Evolutionary conservation across 129 eudicot species (phyloP).

Genomic region (Glebionis coronaria): DNA sequence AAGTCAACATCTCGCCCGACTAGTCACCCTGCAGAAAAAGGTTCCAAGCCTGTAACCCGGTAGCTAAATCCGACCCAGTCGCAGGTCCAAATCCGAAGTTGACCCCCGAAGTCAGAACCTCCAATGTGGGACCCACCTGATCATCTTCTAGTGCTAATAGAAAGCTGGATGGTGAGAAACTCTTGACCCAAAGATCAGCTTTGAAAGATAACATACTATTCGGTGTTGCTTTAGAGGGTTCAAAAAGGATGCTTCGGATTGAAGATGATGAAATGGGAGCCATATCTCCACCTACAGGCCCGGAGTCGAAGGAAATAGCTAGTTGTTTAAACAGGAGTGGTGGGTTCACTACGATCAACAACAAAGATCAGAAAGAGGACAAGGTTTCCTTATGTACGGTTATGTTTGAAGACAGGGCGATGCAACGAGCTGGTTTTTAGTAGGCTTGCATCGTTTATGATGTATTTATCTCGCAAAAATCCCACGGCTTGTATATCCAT

Average conservation of each 20-base stretch:
- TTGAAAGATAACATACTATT: slow-evolving; percentile 75
- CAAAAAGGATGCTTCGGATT: slow-evolving; percentile 64
- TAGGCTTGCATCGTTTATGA: slow-evolving; percentile 42
- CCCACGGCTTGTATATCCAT: slow-evolving; percentile 27
- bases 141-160: background rate
- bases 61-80: slow-evolving; percentile 16
- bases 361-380: slow-evolving; percentile 49
- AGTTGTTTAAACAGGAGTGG: slow-evolving; percentile 33
- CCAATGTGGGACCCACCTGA: background rate
- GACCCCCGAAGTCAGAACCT: slow-evolving; percentile 25
- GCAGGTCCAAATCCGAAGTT: slow-evolving; percentile 28
- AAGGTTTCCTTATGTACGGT: slow-evolving; percentile 20
- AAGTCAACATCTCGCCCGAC: slow-evolving; percentile 42
- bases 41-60: slow-evolving; percentile 20
- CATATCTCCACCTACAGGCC: no score
- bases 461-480: slow-evolving; percentile 17
- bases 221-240: slow-evolving; percentile 83
- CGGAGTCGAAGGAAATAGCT: no score
- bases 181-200: slow-evolving; percentile 17
- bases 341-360: slow-evolving; percentile 17
- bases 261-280: slow-evolving; percentile 72
- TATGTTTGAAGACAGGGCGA: slow-evolving; percentile 2
- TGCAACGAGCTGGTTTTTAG: slow-evolving; percentile 42
- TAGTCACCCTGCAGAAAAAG: slow-evolving; percentile 40
- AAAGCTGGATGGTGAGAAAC: no score